Evolutionary conservation across 768 basidiomycete genomes (phyloP).

Genomic region (Tulasnella sp.): DNA sequence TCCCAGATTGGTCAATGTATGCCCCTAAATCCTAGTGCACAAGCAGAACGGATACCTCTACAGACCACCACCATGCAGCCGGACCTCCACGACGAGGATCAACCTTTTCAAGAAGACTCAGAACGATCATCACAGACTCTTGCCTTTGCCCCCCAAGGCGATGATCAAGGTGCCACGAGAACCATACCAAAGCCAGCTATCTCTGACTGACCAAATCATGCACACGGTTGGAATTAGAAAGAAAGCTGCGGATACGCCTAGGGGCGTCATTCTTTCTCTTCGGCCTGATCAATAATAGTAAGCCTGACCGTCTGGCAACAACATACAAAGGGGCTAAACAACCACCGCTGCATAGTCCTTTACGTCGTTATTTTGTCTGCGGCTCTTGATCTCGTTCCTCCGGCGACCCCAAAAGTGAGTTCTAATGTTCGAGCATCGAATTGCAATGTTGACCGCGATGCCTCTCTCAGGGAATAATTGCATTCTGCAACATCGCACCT

Average conservation of each 20-base stretch:
- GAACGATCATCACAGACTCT: not conserved
- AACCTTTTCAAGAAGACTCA: not conserved
- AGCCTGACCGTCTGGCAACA: slow-evolving; percentile 16
- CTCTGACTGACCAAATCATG: not conserved
- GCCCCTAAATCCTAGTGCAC: slow-evolving; percentile 1
- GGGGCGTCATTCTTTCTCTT: slow-evolving; percentile 80
- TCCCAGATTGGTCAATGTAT: not conserved
- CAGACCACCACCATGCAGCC: not conserved
- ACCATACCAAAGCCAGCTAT: not conserved
- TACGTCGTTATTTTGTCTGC: slow-evolving; percentile 97
- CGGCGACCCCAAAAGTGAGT: slow-evolving; percentile 70
- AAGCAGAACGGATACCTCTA: not conserved
- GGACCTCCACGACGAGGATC: not conserved
- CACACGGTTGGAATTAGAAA: not conserved
- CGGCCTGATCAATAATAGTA: slow-evolving; percentile 89
- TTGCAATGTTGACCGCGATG: not conserved
- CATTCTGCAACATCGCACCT: slow-evolving; percentile 92
- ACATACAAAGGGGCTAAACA: not conserved
- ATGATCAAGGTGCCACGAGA: not conserved
- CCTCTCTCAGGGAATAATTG: slow-evolving; percentile 62
- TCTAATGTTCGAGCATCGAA: not conserved
- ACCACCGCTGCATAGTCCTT: slow-evolving; percentile 54
- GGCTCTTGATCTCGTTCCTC: slow-evolving; percentile 88
- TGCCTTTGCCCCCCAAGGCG: not conserved
- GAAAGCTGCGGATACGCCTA: slow-evolving; percentile 38